These are phyloP conservation scores for Sambucus nigra DNA, from an alignment of 129 eudicot species.

Conservation along the genomic window DNA sequence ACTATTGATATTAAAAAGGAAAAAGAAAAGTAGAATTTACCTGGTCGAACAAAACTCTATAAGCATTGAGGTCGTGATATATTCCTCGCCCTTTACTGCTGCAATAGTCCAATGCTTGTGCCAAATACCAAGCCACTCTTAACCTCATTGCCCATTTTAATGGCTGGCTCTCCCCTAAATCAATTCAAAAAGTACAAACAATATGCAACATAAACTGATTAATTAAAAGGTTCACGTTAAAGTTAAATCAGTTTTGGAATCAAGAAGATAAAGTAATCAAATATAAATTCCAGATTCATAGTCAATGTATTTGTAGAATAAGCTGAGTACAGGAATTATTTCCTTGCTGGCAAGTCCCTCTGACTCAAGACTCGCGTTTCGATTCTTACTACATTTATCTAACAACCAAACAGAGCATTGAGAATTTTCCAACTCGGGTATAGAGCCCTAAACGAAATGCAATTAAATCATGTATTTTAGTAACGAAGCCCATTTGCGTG, in stretches of 20 bases:
- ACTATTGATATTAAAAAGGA: not conserved
- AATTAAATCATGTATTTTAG: not conserved
- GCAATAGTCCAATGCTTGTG: conserved; percentile 87
- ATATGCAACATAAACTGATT: not conserved
- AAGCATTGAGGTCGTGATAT: conserved; percentile 84
- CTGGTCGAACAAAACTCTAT: conserved; percentile 77
- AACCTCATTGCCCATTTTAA: conserved; percentile 82
- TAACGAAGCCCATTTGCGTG: not conserved
- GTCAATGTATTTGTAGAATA: not conserved
- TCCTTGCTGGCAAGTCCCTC: not conserved
- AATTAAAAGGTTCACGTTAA: not conserved
- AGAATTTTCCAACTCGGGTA: no score
- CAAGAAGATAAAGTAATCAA: not conserved
- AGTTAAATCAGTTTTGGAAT: not conserved
- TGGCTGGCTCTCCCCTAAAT: conserved; percentile 69
- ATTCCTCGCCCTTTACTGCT: conserved; percentile 61
- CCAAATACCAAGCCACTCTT: conserved; percentile 68
- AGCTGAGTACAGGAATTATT: no score
- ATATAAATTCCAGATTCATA: not conserved
- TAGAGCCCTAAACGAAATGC: not conserved
- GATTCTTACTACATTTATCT: not conserved
- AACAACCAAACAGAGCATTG: not conserved
- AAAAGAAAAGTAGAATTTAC: conserved; percentile 19
- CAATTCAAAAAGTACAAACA: conserved; percentile 1
- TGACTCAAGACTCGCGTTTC: not conserved